phyloP scores from a whole-genome alignment of 2,329 filamentous ascomycete species.

The Zymoseptoria passerinii region DNA sequence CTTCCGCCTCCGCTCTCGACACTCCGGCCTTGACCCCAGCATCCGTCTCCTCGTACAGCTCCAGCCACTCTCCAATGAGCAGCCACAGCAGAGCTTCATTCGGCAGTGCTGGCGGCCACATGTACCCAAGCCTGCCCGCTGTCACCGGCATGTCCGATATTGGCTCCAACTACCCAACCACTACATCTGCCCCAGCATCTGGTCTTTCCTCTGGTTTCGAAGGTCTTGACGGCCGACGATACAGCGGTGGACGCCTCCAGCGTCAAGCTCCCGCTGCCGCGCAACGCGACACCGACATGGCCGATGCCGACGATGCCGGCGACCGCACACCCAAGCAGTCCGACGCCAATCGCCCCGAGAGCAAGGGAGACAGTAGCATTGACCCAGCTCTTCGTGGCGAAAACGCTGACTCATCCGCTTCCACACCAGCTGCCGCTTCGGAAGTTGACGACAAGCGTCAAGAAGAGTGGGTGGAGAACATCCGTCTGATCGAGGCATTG shows the following conservation, averaged over 20 bases:
- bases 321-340: constrained; percentile 28
- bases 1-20: constrained; percentile 44
- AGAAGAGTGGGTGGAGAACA: constrained; percentile 54
- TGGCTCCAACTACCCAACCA: constrained; percentile 50
- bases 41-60: constrained; percentile 64
- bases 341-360: constrained; percentile 22
- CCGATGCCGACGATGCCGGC: constrained; percentile 36
- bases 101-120: constrained; percentile 46
- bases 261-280: constrained; percentile 40
- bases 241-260: constrained; percentile 54
- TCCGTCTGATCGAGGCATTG: constrained; percentile 54
- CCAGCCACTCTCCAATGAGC: constrained; percentile 69
- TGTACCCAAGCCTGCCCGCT: constrained; percentile 69
- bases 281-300: constrained; percentile 32
- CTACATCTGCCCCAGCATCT: constrained; percentile 58
- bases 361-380: constrained; percentile 27
- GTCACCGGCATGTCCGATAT: constrained; percentile 58
- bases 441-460: constrained; percentile 40
- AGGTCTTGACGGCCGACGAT: constrained; percentile 51
- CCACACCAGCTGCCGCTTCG: constrained; percentile 23
- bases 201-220: constrained; percentile 60
- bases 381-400: constrained; percentile 32
- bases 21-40: constrained; percentile 71
- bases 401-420: constrained; percentile 19
- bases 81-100: constrained; percentile 53